Base-by-base conservation (phyloP, 106 monocot species). In the Dendrobium chrysotoxum region DNA sequence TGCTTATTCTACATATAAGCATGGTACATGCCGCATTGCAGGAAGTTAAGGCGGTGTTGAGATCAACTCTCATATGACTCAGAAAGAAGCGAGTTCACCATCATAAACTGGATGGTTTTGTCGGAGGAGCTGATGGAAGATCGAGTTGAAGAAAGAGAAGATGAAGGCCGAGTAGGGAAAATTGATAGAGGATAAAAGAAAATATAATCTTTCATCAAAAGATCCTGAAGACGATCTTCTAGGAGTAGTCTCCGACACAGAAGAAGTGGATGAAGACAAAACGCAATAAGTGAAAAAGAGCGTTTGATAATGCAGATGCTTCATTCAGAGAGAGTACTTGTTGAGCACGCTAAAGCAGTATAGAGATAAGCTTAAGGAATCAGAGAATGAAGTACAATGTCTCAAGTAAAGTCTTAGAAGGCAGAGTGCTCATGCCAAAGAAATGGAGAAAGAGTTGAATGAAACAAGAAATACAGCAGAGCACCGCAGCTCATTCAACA, bases 61-160 rank as follows among this genome's bases (percentile, higher is more conserved):
- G 77, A 72, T 94, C 94, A 98, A 40, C 90, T 89, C 28, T 88
- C 90, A n/a, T 94, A 94, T 21, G 97, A 92, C 55, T 98, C 89
- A 0, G 94, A 89, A 4, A 98, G 85, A 9, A 98, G 88, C 44
- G 97, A 98, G 64, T 86, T 89, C 18, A 98, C 94, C 97, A 98
- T 98, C 94, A 95, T 92, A 81, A 94, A 98, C 79, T 98, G 97
- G 28, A 98, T 92, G 11, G 92, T 91, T 74, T 98, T 93, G 1
- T 93, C 96, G 77, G 35, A 35, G 35, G 35, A 35, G 35, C 35
- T 35, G 35, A 35, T 5, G 35, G 35, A 35, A 35, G 35, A 12
- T 1, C 91, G 88, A 23, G 82, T 39, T 35, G 77, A 76, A 13
- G 84, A 21, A 21, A 72, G 65, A 65, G 86, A 53, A 0, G 83